These are phyloP conservation scores for Linnemannia exigua DNA, from an alignment of 192 early-diverging fungal species.

Conservation along the genomic window DNA sequence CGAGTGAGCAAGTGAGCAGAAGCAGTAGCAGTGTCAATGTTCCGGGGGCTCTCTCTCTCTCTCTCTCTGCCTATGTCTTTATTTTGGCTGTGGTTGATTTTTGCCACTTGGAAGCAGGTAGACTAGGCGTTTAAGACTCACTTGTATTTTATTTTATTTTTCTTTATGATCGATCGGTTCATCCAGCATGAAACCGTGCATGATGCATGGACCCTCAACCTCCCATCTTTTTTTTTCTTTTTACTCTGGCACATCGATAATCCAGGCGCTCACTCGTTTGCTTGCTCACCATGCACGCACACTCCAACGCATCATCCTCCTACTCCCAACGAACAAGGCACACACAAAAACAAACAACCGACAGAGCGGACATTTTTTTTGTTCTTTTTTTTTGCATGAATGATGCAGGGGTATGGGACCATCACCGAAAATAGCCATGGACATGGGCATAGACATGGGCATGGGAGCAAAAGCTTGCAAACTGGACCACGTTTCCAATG, in stretches of 20 bases:
- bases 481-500: too few relatives aligned
- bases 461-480: too few relatives aligned
- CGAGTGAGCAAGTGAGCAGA: too few relatives aligned
- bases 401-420: constrained; percentile 10
- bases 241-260: background rate
- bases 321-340: too few relatives aligned
- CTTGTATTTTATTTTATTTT: too few relatives aligned
- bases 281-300: background rate
- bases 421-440: background rate
- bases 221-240: background rate
- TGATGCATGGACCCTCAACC: background rate
- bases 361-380: background rate
- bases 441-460: background rate
- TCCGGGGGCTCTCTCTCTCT: too few relatives aligned
- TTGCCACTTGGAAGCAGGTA: too few relatives aligned
- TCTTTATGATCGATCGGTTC: background rate
- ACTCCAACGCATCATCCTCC: background rate
- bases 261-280: background rate
- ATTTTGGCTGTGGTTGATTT: too few relatives aligned
- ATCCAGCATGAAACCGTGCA: background rate
- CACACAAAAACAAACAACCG: background rate
- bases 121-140: too few relatives aligned
- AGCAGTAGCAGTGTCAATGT: too few relatives aligned
- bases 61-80: too few relatives aligned
- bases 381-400: constrained; percentile 11